Evolutionary conservation across 1,139 yeast genomes (phyloP).

Genomic region (Lodderomyces jiufengensis): DNA sequence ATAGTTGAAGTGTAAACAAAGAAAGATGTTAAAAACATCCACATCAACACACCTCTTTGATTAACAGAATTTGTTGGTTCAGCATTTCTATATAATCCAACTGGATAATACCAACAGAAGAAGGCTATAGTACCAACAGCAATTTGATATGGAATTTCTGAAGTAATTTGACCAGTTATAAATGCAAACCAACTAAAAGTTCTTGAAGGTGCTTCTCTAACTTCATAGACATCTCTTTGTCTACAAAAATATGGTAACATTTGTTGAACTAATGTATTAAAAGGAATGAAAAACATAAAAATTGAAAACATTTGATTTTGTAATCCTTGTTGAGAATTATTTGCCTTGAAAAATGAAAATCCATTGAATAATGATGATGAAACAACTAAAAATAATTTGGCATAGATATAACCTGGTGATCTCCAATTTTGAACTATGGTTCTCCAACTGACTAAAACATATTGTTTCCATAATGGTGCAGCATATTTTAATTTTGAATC

Average conservation of each 20-base stretch:
- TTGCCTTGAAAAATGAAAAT: conserved; percentile 38
- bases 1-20: conserved; percentile 32
- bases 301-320: conserved; percentile 49
- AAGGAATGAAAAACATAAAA: conserved; percentile 50
- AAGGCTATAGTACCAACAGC: conserved; percentile 62
- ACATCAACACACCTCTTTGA: conserved; percentile 41
- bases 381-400: conserved; percentile 37
- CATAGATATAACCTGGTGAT: conserved; percentile 39
- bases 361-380: conserved; percentile 43
- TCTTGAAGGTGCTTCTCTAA: conserved; percentile 33
- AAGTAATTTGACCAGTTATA: conserved; percentile 60
- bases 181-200: conserved; percentile 30
- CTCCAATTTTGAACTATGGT: conserved; percentile 34
- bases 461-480: conserved; percentile 22
- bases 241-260: conserved; percentile 29
- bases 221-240: conserved; percentile 37
- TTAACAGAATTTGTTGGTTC: conserved; percentile 23
- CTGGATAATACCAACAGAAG: conserved; percentile 80
- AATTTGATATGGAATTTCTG: conserved; percentile 75
- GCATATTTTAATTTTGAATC: conserved; percentile 25
- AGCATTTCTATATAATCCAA: conserved; percentile 64
- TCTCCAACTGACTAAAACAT: conserved; percentile 18
- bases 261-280: conserved; percentile 55
- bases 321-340: conserved; percentile 37
- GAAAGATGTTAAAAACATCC: conserved; percentile 42